Evolutionary conservation across 805 yeast genomes (phyloP).

Genomic region (Nakazawaea ernobii): DNA sequence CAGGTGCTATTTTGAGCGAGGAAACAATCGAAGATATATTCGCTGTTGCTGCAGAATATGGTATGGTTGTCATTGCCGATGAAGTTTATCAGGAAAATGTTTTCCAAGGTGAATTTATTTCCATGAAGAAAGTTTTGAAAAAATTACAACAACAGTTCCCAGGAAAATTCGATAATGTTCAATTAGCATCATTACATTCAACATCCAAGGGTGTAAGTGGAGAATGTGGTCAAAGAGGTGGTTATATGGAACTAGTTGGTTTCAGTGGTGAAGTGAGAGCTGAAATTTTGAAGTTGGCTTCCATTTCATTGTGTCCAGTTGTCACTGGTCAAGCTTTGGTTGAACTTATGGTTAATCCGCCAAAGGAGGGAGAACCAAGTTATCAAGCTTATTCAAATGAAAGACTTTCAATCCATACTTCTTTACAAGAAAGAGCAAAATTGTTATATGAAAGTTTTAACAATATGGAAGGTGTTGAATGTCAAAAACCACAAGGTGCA

Average conservation of each 20-base stretch:
- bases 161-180: slow-evolving; percentile 62
- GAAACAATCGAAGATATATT: slow-evolving; percentile 68
- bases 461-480: slow-evolving; percentile 72
- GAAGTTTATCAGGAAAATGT: slow-evolving; percentile 97
- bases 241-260: slow-evolving; percentile 92
- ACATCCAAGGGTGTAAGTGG: slow-evolving; percentile 97
- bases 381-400: slow-evolving; percentile 63
- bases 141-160: slow-evolving; percentile 49
- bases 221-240: slow-evolving; percentile 99
- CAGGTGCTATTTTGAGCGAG: slow-evolving; percentile 74
- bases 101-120: slow-evolving; percentile 72
- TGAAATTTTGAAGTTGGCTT: slow-evolving; percentile 76
- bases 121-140: slow-evolving; percentile 76
- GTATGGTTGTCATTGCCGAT: slow-evolving; percentile 87
- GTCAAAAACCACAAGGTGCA: slow-evolving; percentile 94
- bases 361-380: slow-evolving; percentile 69
- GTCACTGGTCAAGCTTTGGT: slow-evolving; percentile 93
- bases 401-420: slow-evolving; percentile 51
- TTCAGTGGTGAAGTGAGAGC: slow-evolving; percentile 65
- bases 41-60: slow-evolving; percentile 75
- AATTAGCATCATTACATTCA: slow-evolving; percentile 92
- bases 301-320: slow-evolving; percentile 89
- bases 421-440: slow-evolving; percentile 59
- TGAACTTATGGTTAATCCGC: slow-evolving; percentile 93
- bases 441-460: slow-evolving; percentile 65